Conservation (phyloP, 108 stramenopile species). For the Fragilariopsis cylindrus region DNA sequence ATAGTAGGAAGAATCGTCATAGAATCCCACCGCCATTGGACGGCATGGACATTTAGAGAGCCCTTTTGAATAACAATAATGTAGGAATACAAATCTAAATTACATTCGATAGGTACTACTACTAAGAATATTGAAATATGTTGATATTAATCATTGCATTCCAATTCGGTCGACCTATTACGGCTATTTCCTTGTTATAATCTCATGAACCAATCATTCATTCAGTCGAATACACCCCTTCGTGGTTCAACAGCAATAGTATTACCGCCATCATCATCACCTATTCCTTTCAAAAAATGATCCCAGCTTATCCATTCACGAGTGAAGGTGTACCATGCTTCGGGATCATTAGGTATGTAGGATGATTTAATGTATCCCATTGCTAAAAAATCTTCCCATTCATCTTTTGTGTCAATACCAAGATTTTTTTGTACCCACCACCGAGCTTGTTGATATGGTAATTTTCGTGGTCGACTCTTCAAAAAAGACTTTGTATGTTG, state of each 20-base stretch:
- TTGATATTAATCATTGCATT: no score
- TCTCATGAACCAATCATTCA: no score
- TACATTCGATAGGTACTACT: no score
- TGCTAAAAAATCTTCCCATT: constrained; percentile 60
- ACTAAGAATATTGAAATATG: no score
- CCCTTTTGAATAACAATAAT: no score
- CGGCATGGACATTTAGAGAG: no score
- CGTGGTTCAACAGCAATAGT: constrained; percentile 6
- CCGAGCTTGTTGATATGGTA: constrained; percentile 50
- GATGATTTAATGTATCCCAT: constrained; percentile 64
- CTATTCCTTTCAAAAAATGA: constrained; percentile 36
- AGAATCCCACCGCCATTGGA: no score
- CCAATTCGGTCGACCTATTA: no score
- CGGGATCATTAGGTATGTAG: constrained; percentile 62
- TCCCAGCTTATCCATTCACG: constrained; percentile 66
- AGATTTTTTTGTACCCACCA: constrained; percentile 61
- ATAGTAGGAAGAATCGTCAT: no score
- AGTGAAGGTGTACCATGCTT: constrained; percentile 58
- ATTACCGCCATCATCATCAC: not conserved
- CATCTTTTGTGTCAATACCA: constrained; percentile 55
- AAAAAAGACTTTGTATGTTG: constrained; percentile 50
- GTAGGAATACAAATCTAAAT: no score
- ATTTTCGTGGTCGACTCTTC: constrained; percentile 47
- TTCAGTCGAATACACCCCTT: constrained; percentile 20
- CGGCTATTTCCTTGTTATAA: no score